These are phyloP conservation scores for Marchantia polymorpha DNA, from an alignment of 225 moss, liverwort and hornwort genomes.

Conservation along the genomic window DNA sequence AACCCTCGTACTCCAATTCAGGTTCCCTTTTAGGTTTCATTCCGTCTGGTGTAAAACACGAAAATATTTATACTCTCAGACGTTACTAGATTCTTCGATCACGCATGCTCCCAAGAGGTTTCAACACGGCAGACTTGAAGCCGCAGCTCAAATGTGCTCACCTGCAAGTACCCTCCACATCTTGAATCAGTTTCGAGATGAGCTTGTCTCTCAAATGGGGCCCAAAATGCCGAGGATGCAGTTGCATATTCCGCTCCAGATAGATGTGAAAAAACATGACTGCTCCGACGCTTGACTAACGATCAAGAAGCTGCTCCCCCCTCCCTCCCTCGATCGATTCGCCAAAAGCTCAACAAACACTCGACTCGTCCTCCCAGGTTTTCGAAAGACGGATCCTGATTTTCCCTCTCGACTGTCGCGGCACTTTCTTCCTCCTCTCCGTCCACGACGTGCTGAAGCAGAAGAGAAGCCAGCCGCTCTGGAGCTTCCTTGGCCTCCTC, in stretches of 20 bases:
- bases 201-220: constrained; percentile 84
- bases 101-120: not conserved
- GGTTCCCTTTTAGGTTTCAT: not conserved
- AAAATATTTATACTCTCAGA: not conserved
- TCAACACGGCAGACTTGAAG: not conserved
- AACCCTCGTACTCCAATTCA: not conserved
- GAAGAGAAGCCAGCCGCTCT: too few species aligned
- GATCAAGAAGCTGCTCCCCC: too few species aligned
- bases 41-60: not conserved
- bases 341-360: too few species aligned
- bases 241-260: constrained; percentile 80
- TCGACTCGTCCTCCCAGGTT: too few species aligned
- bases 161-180: constrained; percentile 94
- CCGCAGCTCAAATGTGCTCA: constrained; percentile 13
- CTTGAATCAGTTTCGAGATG: constrained; percentile 85
- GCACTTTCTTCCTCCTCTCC: too few species aligned
- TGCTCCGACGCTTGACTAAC: not conserved
- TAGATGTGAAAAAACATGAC: constrained; percentile 87
- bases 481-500: too few species aligned
- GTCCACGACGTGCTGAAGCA: too few species aligned
- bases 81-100: not conserved
- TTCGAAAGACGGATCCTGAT: too few species aligned
- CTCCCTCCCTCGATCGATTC: too few species aligned
- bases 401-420: too few species aligned
- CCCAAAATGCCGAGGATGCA: constrained; percentile 86